phyloP scores from a whole-genome alignment of 805 yeast species.

The Candida fluviatilis region DNA sequence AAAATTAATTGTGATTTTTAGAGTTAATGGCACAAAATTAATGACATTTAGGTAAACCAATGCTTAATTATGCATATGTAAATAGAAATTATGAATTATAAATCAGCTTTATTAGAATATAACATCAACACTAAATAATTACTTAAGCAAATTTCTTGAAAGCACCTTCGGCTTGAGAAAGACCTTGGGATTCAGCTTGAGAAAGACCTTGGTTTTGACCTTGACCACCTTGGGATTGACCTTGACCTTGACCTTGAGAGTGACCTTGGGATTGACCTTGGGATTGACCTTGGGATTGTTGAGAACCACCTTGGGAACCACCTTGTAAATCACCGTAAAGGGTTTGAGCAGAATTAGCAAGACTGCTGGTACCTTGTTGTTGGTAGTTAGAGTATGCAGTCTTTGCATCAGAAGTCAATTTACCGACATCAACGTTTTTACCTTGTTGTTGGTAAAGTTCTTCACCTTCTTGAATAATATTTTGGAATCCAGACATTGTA shows the following conservation, averaged over 20 bases:
- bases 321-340: slow-evolving; percentile 25
- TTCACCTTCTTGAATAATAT: slow-evolving; percentile 17
- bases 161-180: too few relatives aligned
- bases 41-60: too few relatives aligned
- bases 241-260: background rate
- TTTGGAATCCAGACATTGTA: slow-evolving; percentile 1
- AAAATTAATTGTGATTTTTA: too few relatives aligned
- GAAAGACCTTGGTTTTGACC: background rate
- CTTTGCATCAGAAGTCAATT: slow-evolving; percentile 29
- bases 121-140: too few relatives aligned
- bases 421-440: slow-evolving; percentile 16
- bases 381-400: slow-evolving; percentile 30
- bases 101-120: too few relatives aligned
- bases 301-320: background rate
- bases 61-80: too few relatives aligned
- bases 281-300: background rate
- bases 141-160: too few relatives aligned
- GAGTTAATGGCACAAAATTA: too few relatives aligned
- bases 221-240: background rate
- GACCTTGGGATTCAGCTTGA: too few relatives aligned
- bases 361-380: slow-evolving; percentile 24
- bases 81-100: too few relatives aligned
- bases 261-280: background rate
- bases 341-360: slow-evolving; percentile 32
- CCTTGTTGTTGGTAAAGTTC: slow-evolving; percentile 13